Evolutionary conservation across 2,329 filamentous ascomycete species (phyloP), one percentile per base, ranked within the genome.

Genomic region (Pseudofabraea citricarpa): DNA sequence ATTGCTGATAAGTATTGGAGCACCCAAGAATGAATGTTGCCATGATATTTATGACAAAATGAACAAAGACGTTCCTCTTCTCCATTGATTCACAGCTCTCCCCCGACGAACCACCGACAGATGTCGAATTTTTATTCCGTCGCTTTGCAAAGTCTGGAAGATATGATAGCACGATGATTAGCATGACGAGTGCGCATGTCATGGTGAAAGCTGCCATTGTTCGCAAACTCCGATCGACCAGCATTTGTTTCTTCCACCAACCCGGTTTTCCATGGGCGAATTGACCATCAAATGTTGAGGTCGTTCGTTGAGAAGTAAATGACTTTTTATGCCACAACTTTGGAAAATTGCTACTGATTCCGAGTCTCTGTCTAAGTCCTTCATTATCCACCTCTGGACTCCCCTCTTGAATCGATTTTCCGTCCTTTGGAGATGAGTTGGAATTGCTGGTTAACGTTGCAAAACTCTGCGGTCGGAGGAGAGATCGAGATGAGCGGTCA

Each of bases 1-100:
- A 32, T 27, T 52, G 50, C 19, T 54, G 50, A 47, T 54, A 54
- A 4, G 50, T 54, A 39, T 54, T 52, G 4, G 52, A 54, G 21
- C 50, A 51, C 19, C 52, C 50, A 10, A 52, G 16, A 22, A 54
- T 40, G 48, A 54, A 51, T 2, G 48, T 54, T 3, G 46, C 52
- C 4, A 46, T 50, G 29, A 54, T 52, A 29, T 52, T 54, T 16
- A 52, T 51, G 12, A 51, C 51, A 13, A 52, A 36, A 40, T 52
- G 48, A 12, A 44, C 36, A 19, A 43, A 49, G 41, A 49, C 35
- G 42, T 54, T 52, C 24, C 42, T 46, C 4, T 21, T 41, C 26
- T 50, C 46, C 36, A 47, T 42, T 6, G 27, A 36, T 9, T 19
- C 21, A 42, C 51, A 54, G 19, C 50, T 51, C 39, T 51, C 46